Evolutionary conservation across 2,329 filamentous ascomycete genomes (phyloP), one percentile per base, ranked within the genome.

Genomic region (Berkeleyomyces rouxiae): DNA sequence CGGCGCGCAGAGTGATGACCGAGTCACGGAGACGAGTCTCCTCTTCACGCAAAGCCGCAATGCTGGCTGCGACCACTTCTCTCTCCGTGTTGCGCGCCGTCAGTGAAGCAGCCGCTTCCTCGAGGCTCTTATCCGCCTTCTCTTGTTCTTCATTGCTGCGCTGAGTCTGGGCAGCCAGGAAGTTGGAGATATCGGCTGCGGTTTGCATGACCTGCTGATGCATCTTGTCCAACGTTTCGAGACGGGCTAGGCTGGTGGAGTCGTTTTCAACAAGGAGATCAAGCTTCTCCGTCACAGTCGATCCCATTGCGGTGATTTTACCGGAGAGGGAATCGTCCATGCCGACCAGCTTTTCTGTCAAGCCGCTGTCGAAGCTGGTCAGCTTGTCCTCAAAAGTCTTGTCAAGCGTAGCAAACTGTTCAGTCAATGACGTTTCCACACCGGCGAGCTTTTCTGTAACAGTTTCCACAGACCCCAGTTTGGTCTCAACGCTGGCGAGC

Each of bases 141-240:
- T 93, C 88, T 65, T 90, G 84, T 47, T 91, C 88, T 66, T 92
- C 82, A 0, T 82, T 79, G 65, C 89, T 87, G 31, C 87, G 82
- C 69, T 85, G 82, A 31, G 84, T 87, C 71, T 96, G 91, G 2
- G 79, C 78, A 2, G 85, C 81, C 23, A 97, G 81, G 70, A 96
- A 96, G 49, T 86, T 82, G 1, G 87, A 86, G 62, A 99, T 85
- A 70, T 95, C 90, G 23, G 84, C 82, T 0, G 92, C 90, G 1
- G 90, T 95, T 64, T 84, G 80, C 71, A 89, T 83, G 63, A 99
- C 90, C 67, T 95, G 88, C 67, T 87, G 81, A 69, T 96, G 90
- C 33, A 64, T 61, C 42, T 64, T 59, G 67, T 96, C 90, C 4
- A 99, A 80, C 33, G 88, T 88, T 66, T 87, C 86, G 55, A 96